Conservation (phyloP, 495 filamentous ascomycete genomes). For the Daldinia grandis region DNA sequence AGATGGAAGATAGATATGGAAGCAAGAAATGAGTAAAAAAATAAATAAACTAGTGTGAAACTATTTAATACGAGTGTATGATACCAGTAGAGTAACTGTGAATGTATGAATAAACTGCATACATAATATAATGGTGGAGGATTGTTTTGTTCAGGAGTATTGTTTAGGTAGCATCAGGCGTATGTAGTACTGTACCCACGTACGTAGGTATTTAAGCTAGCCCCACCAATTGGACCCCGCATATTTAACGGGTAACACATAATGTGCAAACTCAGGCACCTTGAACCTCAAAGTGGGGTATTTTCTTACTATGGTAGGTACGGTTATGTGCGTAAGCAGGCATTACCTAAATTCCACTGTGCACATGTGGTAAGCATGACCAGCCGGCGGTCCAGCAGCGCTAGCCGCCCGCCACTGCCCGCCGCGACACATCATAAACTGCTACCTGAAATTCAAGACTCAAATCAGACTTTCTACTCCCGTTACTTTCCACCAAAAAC, state of each 20-base stretch:
- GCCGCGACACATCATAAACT: slow-evolving; percentile 41
- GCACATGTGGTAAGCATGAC: slow-evolving; percentile 3
- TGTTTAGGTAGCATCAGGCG: not conserved
- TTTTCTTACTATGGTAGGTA: not conserved
- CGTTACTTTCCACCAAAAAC: slow-evolving; percentile 33
- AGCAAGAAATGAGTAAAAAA: slow-evolving; percentile 22
- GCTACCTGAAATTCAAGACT: slow-evolving; percentile 42
- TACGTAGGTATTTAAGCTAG: slow-evolving; percentile 5
- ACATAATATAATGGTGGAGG: too few relatives aligned
- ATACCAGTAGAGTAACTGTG: not conserved
- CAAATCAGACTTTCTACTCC: slow-evolving; percentile 30
- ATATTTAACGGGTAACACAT: slow-evolving; percentile 7
- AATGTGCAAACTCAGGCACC: not conserved
- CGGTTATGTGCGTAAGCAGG: not conserved
- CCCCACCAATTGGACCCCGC: slow-evolving; percentile 36
- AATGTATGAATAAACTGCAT: too few relatives aligned
- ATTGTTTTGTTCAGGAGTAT: too few relatives aligned
- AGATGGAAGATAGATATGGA: not conserved
- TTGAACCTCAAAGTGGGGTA: not conserved
- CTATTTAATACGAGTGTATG: not conserved
- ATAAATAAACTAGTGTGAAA: slow-evolving; percentile 10
- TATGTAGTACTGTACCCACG: not conserved
- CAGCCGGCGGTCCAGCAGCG: slow-evolving; percentile 4
- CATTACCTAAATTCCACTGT: slow-evolving; percentile 5
- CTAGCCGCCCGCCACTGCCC: slow-evolving; percentile 33